phyloP scores from a whole-genome alignment of 129 eudicot genomes.

The Lactuca saligna region DNA sequence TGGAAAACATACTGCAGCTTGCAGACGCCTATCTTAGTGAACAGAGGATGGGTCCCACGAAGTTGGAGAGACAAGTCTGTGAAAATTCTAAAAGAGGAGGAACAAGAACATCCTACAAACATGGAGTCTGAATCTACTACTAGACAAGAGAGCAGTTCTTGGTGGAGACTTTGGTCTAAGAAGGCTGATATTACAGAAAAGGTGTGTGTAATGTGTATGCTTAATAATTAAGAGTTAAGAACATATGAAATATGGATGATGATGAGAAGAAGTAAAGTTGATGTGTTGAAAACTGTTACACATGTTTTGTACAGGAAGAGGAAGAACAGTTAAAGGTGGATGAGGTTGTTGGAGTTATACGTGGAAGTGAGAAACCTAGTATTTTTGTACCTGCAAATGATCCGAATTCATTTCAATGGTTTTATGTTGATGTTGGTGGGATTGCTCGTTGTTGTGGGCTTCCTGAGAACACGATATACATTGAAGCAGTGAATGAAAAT shows the following conservation, averaged over 20 bases:
- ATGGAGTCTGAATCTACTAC: conserved; percentile 42
- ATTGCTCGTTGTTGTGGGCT: conserved; percentile 70
- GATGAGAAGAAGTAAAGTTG: neutral
- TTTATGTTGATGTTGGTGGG: conserved; percentile 85
- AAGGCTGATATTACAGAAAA: conserved; percentile 41
- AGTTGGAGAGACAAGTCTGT: conserved; percentile 77
- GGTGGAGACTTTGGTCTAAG: conserved; percentile 73
- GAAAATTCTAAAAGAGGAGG: conserved; percentile 37
- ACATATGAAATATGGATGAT: neutral
- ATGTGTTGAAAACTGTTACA: conserved; percentile 9
- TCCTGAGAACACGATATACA: conserved; percentile 68
- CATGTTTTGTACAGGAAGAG: conserved; percentile 17
- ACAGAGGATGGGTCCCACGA: conserved; percentile 98
- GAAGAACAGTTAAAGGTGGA: conserved; percentile 37
- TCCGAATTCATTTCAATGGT: conserved; percentile 73
- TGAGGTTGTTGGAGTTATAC: conserved; percentile 80
- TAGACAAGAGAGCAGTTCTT: conserved; percentile 39
- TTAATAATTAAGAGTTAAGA: neutral
- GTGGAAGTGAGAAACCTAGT: conserved; percentile 95
- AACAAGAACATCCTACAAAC: conserved; percentile 17
- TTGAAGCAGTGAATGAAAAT: conserved; percentile 78
- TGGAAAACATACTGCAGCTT: conserved; percentile 38
- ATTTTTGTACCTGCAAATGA: conserved; percentile 92
- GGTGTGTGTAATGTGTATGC: conserved; percentile 26
- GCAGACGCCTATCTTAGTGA: conserved; percentile 73